Percentiles rank a stretch among this genome's conserved stretches.
Conservation (phyloP, 192 early-diverging fungal species). For the Powellomyces hirtus region DNA sequence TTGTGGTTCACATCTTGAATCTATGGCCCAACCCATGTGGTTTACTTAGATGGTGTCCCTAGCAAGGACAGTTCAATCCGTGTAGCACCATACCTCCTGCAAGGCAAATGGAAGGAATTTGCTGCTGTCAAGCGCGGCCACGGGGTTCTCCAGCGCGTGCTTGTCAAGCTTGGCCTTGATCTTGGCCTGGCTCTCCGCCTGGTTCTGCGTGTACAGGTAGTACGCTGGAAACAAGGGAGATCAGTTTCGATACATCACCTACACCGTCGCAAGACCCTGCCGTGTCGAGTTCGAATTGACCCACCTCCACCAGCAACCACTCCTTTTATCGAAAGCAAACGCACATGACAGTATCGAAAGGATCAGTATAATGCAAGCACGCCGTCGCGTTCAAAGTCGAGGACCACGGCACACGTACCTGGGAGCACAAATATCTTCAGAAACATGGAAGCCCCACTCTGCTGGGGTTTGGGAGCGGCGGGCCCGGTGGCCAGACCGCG, state of each 20-base stretch:
- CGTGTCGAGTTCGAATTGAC: not conserved
- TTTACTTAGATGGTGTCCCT: not conserved
- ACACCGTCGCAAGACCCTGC: too few relatives aligned
- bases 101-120: constrained; percentile 54
- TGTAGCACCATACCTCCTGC: constrained; percentile 33
- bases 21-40: not conserved
- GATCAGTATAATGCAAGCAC: not conserved
- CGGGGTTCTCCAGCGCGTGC: constrained; percentile 9
- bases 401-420: not conserved
- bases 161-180: constrained; percentile 21
- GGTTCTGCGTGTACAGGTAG: constrained; percentile 14
- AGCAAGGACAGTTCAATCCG: not conserved
- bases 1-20: constrained; percentile 67
- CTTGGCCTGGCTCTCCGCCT: not conserved
- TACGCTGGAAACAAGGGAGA: not conserved
- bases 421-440: not conserved
- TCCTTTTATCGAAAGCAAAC: constrained; percentile 1
- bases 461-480: not conserved
- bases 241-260: not conserved
- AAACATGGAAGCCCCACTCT: not conserved
- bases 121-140: constrained; percentile 20
- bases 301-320: constrained; percentile 18
- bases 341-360: not conserved
- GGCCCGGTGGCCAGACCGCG: not conserved
- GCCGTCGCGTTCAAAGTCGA: not conserved